A percentile compares a stretch with the other conserved stretches of the same genome.
These are phyloP conservation scores for Triticum dicoccoides DNA, from an alignment of 176 grass and related monocot genomes.

Conservation along the genomic window DNA sequence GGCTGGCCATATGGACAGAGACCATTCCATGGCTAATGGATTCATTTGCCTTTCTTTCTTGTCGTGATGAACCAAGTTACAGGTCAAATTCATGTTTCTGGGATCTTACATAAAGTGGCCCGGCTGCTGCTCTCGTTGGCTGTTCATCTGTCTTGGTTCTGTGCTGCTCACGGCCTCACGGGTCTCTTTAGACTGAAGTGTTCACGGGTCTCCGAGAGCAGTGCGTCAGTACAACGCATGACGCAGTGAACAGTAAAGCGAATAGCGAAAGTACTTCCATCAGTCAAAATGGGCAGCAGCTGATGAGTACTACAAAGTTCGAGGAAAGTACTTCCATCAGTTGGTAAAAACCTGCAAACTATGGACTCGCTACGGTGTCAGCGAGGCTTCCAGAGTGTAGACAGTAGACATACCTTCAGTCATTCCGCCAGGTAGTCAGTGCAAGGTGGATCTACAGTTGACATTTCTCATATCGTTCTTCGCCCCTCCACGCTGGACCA, in stretches of 20 bases:
- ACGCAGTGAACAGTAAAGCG: not conserved
- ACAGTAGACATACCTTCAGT: not conserved
- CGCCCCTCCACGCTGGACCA: no score
- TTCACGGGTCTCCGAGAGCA: not conserved
- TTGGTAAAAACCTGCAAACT: not conserved
- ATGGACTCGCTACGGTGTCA: slow-evolving; percentile 4
- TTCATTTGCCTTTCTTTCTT: not conserved
- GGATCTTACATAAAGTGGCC: not conserved
- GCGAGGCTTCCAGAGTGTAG: not conserved
- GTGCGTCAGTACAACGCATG: not conserved
- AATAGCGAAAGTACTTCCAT: not conserved
- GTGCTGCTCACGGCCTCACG: not conserved
- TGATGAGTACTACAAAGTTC: not conserved
- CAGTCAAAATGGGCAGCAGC: not conserved
- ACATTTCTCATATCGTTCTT: not conserved
- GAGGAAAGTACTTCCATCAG: not conserved
- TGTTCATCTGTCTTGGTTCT: not conserved
- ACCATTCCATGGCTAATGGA: not conserved
- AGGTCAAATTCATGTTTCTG: slow-evolving; percentile 5
- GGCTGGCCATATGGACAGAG: not conserved
- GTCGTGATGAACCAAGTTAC: not conserved
- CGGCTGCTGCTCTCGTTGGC: not conserved
- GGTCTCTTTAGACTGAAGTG: not conserved
- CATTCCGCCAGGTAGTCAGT: not conserved
- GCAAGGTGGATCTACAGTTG: not conserved